phyloP scores from a whole-genome alignment of 768 basidiomycete genomes.

The Lactarius hengduanensis region DNA sequence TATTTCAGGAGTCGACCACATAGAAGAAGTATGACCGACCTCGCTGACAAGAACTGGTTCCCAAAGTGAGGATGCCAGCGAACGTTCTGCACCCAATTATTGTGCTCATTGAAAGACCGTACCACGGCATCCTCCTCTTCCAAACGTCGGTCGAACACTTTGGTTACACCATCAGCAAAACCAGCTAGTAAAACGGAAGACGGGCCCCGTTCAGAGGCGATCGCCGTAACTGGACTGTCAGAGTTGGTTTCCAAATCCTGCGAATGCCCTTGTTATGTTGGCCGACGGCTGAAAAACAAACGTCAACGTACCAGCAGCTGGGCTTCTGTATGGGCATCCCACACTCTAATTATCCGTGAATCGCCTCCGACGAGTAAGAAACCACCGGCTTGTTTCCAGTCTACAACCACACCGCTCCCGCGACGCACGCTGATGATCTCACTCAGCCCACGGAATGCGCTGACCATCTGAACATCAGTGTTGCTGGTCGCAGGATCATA shows the following conservation, averaged over 20 bases:
- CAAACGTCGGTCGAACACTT: constrained; percentile 89
- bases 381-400: constrained; percentile 91
- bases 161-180: constrained; percentile 89
- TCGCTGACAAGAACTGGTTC: constrained; percentile 79
- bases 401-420: constrained; percentile 81
- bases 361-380: constrained; percentile 90
- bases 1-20: constrained; percentile 8
- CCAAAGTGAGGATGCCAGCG: constrained; percentile 72
- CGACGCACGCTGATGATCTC: constrained; percentile 73
- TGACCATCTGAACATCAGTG: constrained; percentile 85
- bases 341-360: constrained; percentile 81
- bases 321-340: constrained; percentile 93
- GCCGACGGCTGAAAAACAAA: neutral
- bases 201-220: constrained; percentile 73
- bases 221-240: constrained; percentile 84
- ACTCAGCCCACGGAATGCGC: constrained; percentile 85
- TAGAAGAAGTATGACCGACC: constrained; percentile 48
- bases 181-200: constrained; percentile 83
- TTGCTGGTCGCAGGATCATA: constrained; percentile 75
- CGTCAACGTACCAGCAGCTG: constrained; percentile 58
- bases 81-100: constrained; percentile 88
- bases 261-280: constrained; percentile 6
- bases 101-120: constrained; percentile 69
- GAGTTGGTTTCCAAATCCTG: constrained; percentile 90
- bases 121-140: constrained; percentile 82